phyloP scores from a whole-genome alignment of 2,329 filamentous ascomycete species.

The Ascochyta lentis region DNA sequence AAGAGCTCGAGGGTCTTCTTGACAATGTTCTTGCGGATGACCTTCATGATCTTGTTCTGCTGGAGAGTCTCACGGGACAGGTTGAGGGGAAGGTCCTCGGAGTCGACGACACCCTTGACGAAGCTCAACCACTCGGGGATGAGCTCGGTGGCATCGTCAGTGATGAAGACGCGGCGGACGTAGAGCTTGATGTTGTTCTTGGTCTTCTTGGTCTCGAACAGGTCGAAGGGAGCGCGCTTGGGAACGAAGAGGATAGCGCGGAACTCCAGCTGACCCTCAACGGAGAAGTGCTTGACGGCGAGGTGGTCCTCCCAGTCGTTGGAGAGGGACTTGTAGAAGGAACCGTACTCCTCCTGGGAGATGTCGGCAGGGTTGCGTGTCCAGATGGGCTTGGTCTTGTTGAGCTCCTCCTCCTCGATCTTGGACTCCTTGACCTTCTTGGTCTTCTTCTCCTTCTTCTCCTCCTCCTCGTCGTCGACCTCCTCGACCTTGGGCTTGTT shows the following conservation, averaged over 20 bases:
- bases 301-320: constrained; percentile 99
- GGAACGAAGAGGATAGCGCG: constrained; percentile 99
- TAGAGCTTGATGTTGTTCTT: constrained; percentile 99
- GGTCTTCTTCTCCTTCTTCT: constrained; percentile 93
- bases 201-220: constrained; percentile 99
- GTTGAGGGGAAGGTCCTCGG: constrained; percentile 99
- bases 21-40: constrained; percentile 99
- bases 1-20: constrained; percentile 99
- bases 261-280: constrained; percentile 99
- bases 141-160: constrained; percentile 97
- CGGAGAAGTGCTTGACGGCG: constrained; percentile 99
- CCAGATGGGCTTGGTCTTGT: constrained; percentile 99
- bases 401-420: constrained; percentile 99
- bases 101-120: constrained; percentile 99
- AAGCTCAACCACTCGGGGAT: constrained; percentile 99
- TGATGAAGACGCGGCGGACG: constrained; percentile 99
- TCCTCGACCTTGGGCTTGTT: constrained; percentile 98
- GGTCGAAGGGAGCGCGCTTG: constrained; percentile 98
- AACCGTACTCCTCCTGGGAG: constrained; percentile 92
- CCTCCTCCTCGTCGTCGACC: constrained; percentile 83
- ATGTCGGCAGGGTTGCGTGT: constrained; percentile 97
- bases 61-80: constrained; percentile 99
- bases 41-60: constrained; percentile 99
- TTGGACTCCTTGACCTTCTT: constrained; percentile 99
- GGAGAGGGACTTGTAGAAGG: constrained; percentile 99